Evolutionary conservation across 495 filamentous ascomycete species (phyloP).

Genomic region (Polyplosphaeria fusca): DNA sequence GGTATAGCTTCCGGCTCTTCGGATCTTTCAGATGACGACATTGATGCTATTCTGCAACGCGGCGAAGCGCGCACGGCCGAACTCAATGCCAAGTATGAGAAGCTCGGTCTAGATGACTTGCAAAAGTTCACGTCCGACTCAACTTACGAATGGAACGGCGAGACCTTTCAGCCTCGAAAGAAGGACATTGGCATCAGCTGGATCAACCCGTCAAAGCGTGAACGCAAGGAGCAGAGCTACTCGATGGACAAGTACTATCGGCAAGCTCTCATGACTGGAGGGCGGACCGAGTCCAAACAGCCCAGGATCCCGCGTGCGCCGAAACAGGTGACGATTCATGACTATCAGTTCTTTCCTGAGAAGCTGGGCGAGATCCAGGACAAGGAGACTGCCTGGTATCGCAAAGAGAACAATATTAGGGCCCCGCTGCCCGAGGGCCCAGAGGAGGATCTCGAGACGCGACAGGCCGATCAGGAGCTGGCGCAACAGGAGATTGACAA

Average conservation of each 20-base stretch:
- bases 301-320: conserved; percentile 94
- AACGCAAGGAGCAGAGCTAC: conserved; percentile 96
- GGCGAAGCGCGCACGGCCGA: conserved; percentile 87
- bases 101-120: conserved; percentile 95
- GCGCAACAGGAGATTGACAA: conserved; percentile 93
- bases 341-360: conserved; percentile 94
- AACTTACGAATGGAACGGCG: conserved; percentile 97
- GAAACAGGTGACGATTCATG: conserved; percentile 86
- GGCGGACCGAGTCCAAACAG: conserved; percentile 80
- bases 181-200: conserved; percentile 93
- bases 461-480: conserved; percentile 80
- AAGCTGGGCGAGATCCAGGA: conserved; percentile 85
- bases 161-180: conserved; percentile 85
- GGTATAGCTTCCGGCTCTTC: conserved; percentile 54
- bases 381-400: conserved; percentile 90
- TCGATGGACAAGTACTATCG: conserved; percentile 99
- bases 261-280: conserved; percentile 80
- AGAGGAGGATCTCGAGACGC: conserved; percentile 76
- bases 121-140: conserved; percentile 98
- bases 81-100: conserved; percentile 90
- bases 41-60: conserved; percentile 79
- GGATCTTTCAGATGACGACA: conserved; percentile 77
- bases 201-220: conserved; percentile 98
- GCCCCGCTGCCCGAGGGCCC: conserved; percentile 77
- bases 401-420: conserved; percentile 93